Conservation (phyloP, 768 basidiomycete genomes). For the Flagelloscypha sp. region DNA sequence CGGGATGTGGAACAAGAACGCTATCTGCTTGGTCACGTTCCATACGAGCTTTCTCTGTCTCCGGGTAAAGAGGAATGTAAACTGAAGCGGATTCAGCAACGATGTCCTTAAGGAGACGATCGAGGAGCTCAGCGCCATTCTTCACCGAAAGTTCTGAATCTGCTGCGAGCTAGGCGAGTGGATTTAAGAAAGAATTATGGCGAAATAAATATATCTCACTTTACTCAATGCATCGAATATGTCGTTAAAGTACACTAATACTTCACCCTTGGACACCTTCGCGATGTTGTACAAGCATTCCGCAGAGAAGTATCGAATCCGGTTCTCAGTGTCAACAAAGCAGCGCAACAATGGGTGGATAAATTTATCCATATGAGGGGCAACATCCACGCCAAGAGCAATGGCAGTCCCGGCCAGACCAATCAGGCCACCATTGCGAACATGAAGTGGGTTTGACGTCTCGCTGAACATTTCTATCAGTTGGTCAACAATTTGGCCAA, state of each 20-base stretch:
- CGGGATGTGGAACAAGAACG: constrained; percentile 60
- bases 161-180: constrained; percentile 67
- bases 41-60: constrained; percentile 58
- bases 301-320: constrained; percentile 95
- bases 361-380: constrained; percentile 92
- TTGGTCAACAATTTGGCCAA: constrained; percentile 85
- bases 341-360: constrained; percentile 82
- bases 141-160: constrained; percentile 95
- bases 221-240: constrained; percentile 97
- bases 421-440: constrained; percentile 91
- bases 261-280: constrained; percentile 94
- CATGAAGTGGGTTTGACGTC: constrained; percentile 72
- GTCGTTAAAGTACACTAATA: constrained; percentile 95
- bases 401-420: constrained; percentile 97
- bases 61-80: constrained; percentile 83
- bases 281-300: constrained; percentile 98
- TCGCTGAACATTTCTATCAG: constrained; percentile 91
- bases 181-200: constrained; percentile 9
- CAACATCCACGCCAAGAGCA: constrained; percentile 86
- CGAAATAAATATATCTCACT: constrained; percentile 36
- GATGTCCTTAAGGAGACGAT: constrained; percentile 95
- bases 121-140: constrained; percentile 95
- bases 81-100: constrained; percentile 94
- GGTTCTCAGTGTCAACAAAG: constrained; percentile 89
- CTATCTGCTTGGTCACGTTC: constrained; percentile 40